These are phyloP conservation scores for Fremontodendron californicum DNA, from an alignment of 345 rosid species.

Conservation along the genomic window DNA sequence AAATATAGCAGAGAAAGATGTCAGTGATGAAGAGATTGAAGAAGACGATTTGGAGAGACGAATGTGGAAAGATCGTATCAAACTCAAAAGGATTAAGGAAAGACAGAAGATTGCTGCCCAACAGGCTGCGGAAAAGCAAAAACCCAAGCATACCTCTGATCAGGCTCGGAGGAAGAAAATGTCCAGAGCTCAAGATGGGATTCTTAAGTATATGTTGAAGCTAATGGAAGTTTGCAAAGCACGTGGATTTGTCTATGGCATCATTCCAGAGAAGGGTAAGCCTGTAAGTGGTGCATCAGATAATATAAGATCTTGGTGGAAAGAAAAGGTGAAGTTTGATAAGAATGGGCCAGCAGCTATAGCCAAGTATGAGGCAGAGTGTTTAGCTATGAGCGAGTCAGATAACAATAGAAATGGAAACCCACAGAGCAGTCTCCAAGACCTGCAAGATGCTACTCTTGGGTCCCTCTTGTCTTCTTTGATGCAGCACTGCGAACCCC, in stretches of 20 bases:
- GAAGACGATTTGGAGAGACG: slow-evolving; percentile 80
- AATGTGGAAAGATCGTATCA: slow-evolving; percentile 92
- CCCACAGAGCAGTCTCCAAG: slow-evolving; percentile 68
- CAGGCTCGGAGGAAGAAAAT: slow-evolving; percentile 99
- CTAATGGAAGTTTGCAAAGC: slow-evolving; percentile 97
- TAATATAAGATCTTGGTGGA: slow-evolving; percentile 98
- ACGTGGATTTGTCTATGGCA: slow-evolving; percentile 93
- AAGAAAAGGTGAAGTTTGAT: slow-evolving; percentile 95
- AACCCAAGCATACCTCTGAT: slow-evolving; percentile 65
- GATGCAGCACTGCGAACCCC: slow-evolving; percentile 99
- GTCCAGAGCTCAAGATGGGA: slow-evolving; percentile 99
- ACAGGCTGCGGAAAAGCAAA: slow-evolving; percentile 71
- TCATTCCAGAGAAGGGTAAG: slow-evolving; percentile 95
- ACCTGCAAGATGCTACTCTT: slow-evolving; percentile 96
- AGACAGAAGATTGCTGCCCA: slow-evolving; percentile 64
- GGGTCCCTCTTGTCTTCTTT: slow-evolving; percentile 91
- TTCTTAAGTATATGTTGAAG: slow-evolving; percentile 96
- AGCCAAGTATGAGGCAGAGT: slow-evolving; percentile 72
- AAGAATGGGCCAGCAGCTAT: slow-evolving; percentile 98
- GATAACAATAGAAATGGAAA: slow-evolving; percentile 56
- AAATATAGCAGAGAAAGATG: slow-evolving; percentile 84
- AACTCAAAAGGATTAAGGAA: slow-evolving; percentile 83
- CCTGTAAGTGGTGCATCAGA: slow-evolving; percentile 95
- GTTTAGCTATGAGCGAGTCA: slow-evolving; percentile 55
- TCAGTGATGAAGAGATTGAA: slow-evolving; percentile 94